phyloP scores from a whole-genome alignment of 225 moss, liverwort and hornwort genomes.

The Physcomitrellopsis africana region DNA sequence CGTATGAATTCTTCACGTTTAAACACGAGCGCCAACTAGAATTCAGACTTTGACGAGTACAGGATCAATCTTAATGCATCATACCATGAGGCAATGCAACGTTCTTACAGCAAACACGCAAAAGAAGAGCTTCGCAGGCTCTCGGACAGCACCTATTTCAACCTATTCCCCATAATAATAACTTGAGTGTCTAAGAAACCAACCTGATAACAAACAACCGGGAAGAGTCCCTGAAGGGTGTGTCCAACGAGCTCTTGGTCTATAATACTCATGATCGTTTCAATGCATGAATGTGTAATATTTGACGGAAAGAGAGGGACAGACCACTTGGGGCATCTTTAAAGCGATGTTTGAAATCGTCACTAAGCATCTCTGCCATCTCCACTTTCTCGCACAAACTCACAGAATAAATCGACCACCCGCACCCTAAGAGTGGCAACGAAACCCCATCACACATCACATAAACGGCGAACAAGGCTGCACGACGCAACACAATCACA shows the following conservation, averaged over 20 bases:
- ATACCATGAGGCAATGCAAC: conserved; percentile 6
- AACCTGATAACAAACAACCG: not conserved
- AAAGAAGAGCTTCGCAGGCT: not conserved
- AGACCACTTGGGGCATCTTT: not conserved
- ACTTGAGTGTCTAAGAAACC: not conserved
- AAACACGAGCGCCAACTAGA: not conserved
- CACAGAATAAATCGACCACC: not conserved
- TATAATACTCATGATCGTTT: conserved; percentile 47
- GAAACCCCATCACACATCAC: not conserved
- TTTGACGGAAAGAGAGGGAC: conserved; percentile 18
- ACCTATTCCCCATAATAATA: not conserved
- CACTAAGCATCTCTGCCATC: conserved; percentile 10
- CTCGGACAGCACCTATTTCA: not conserved
- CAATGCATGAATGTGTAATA: conserved; percentile 30
- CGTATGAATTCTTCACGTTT: conserved; percentile 6
- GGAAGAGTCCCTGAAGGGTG: conserved; percentile 30
- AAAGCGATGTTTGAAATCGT: conserved; percentile 7
- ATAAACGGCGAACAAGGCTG: not conserved
- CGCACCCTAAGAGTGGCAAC: not conserved
- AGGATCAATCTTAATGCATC: not conserved
- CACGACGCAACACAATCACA: not conserved
- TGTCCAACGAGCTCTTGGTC: conserved; percentile 43
- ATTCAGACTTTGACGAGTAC: too few relatives aligned
- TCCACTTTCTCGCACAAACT: not conserved
- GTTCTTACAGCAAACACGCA: conserved; percentile 14